These are phyloP conservation scores for Mesembryanthemum crystallinum DNA, from an alignment of 148 eudicot genomes.

Conservation along the genomic window DNA sequence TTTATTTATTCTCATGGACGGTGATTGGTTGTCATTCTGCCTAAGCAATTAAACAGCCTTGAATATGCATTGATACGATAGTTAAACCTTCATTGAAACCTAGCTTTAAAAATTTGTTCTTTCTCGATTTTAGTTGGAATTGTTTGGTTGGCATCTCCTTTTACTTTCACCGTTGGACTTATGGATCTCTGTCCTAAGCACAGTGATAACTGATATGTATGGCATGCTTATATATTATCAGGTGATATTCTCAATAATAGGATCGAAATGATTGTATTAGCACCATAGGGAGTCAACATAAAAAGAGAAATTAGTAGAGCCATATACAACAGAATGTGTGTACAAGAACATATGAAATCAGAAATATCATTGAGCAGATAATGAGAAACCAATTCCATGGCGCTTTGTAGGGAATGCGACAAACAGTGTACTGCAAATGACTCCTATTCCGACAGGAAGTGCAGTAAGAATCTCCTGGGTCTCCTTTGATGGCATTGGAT, in stretches of 20 bases:
- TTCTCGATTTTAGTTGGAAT: no score
- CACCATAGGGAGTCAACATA: background rate
- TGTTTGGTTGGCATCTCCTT: no score
- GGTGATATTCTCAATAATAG: background rate
- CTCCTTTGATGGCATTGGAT: slow-evolving; percentile 54
- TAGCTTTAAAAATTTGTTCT: no score
- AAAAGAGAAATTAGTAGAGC: background rate
- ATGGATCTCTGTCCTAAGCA: no score
- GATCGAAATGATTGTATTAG: background rate
- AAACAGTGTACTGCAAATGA: slow-evolving; percentile 57
- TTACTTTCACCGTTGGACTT: no score
- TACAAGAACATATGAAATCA: background rate
- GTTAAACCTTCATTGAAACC: no score
- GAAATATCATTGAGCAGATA: slow-evolving; percentile 29
- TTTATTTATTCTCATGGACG: no score
- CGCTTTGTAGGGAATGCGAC: slow-evolving; percentile 63
- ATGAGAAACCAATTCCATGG: slow-evolving; percentile 73
- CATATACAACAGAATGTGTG: slow-evolving; percentile 2
- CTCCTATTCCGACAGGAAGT: slow-evolving; percentile 65
- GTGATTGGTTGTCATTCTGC: no score
- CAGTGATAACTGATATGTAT: background rate
- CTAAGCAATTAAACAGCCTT: no score
- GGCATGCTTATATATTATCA: background rate
- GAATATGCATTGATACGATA: no score
- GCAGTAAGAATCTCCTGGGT: slow-evolving; percentile 47